Evolutionary conservation across 345 rosid species (phyloP), one percentile per base, ranked within the genome.

Genomic region (Eucalyptus sp.): DNA sequence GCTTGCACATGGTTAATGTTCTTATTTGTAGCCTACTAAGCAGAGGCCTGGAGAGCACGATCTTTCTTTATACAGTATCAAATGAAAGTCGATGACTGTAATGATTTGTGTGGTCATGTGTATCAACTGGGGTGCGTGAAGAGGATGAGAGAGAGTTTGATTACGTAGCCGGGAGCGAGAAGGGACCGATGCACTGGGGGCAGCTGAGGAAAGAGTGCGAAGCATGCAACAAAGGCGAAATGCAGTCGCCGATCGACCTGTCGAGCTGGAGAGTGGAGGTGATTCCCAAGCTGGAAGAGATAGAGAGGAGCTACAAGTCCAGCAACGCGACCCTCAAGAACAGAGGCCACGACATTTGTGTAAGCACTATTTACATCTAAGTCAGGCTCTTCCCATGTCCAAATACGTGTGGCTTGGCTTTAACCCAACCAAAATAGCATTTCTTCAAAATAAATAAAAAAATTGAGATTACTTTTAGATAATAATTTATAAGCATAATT

Each of bases 111-210:
- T 0, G 5, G 11, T 84, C 4, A 84, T 84, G 51, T 22, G 16
- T 54, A 9, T 44, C 8, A 29, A 24, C 66, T 44, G 52, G 88
- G 94, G 66, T 5, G 31, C n/a, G 14, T 27, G 31, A 93, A 95
- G 95, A 94, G 91, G 91, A 95, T 50, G 94, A 95, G 92, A 90
- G 91, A 17, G 97, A 93, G 89, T 95, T 95, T 71, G 92, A 92
- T 88, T 95, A 95, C 89, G n/a, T 41, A 1, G 49, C 51, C 88
- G 92, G 92, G 15, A 89, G 95, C 87, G 88, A 86, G 86, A 95
- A 90, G 86, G 97, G 96, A 29, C 97, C 95, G 1, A 54, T 4
- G 4, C 88, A 89, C 13, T 93, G 95, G 97, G 97, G 93, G 87
- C 90, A 91, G 48, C 88, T 93, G 3, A 90, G 89, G 86, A 13